A percentile compares a stretch with the other conserved stretches of the same genome.
These are phyloP conservation scores for Penicillium roqueforti DNA, from an alignment of 495 filamentous ascomycete genomes.

Conservation along the genomic window DNA sequence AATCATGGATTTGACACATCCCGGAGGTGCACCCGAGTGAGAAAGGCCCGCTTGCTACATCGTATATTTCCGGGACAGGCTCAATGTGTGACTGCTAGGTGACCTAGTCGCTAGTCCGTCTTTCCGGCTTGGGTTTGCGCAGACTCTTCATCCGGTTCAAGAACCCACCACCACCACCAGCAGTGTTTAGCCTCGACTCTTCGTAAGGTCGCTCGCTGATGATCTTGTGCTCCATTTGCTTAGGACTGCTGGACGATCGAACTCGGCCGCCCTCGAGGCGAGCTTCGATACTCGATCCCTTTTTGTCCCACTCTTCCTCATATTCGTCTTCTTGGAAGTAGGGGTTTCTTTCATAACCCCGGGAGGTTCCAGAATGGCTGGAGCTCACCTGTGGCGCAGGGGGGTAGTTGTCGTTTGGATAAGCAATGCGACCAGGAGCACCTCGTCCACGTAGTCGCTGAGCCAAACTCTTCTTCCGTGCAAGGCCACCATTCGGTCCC, in stretches of 20 bases:
- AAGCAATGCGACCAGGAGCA: constrained; percentile 44
- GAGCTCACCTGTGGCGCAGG: constrained; percentile 23
- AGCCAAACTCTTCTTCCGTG: constrained; percentile 89
- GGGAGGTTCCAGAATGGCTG: constrained; percentile 30
- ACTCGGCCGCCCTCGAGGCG: constrained; percentile 39
- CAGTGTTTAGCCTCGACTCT: constrained; percentile 41
- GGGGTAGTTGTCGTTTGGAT: constrained; percentile 46
- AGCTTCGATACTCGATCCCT: constrained; percentile 55
- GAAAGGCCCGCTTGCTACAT: background rate
- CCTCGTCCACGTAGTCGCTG: constrained; percentile 70
- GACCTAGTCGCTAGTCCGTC: constrained; percentile 35
- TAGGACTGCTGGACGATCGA: constrained; percentile 62
- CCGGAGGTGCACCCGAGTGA: background rate
- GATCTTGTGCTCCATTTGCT: constrained; percentile 61
- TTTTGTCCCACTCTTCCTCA: constrained; percentile 66
- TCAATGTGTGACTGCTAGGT: background rate
- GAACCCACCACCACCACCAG: constrained; percentile 57
- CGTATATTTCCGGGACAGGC: background rate
- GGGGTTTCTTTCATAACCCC: constrained; percentile 63
- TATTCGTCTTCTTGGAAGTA: constrained; percentile 83
- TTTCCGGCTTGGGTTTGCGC: constrained; percentile 54
- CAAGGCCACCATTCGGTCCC: constrained; percentile 57
- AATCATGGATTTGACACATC: background rate
- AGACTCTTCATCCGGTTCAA: constrained; percentile 84
- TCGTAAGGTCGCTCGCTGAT: constrained; percentile 60